Base-by-base conservation (phyloP, 192 early-diverging fungal genomes). In the Rhizoclosmatium sp. region DNA sequence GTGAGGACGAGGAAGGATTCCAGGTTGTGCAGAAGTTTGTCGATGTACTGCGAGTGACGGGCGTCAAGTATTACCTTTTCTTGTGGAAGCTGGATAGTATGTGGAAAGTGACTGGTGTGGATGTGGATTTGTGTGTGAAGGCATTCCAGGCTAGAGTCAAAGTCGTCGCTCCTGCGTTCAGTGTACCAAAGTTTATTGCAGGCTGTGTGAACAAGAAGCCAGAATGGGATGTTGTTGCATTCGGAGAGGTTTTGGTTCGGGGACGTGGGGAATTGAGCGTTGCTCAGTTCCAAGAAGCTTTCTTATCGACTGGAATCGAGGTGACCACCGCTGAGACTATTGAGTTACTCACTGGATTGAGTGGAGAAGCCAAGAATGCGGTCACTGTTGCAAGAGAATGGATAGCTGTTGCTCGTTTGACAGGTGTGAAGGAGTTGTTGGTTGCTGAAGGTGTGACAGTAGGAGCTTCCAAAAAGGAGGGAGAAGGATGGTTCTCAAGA, bases 401-500 rank as follows among this genome's bases (percentile, higher is more conserved):
- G 75, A 40, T 76, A 42, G 47, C 44, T 41, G 65, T 47, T 48
- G 75, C 75, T 23, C 47, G 75, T 10, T 39, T 54, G 7, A n/a
- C 45, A 49, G 75, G 75, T 12, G 41, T 56, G 2, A 16, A 47
- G 23, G 47, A 9, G 12, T n/a, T 76, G 5, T 41, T 76, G n/a
- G 65, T 54, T 41, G 12, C 58, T 65, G 46, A 76, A 19, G 44
- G 19, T 21, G 39, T 7, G 16, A 10, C 16, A 7, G 7, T 7
- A 1, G 31, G 4, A 14, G 51, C 10, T 4, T 16, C 21, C 5
- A 71, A 56, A 14, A 14, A 41, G 14, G 42, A 69, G 46, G 44
- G 67, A 7, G 75, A 76, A 47, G 65, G 65, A 10, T 76, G 75
- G 75, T 76, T 76, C 40, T 66, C 47, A 31, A 14, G 65, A 56